Evolutionary conservation across 176 grass and related monocot species (phyloP).

Genomic region (Eragrostis nindensis): DNA sequence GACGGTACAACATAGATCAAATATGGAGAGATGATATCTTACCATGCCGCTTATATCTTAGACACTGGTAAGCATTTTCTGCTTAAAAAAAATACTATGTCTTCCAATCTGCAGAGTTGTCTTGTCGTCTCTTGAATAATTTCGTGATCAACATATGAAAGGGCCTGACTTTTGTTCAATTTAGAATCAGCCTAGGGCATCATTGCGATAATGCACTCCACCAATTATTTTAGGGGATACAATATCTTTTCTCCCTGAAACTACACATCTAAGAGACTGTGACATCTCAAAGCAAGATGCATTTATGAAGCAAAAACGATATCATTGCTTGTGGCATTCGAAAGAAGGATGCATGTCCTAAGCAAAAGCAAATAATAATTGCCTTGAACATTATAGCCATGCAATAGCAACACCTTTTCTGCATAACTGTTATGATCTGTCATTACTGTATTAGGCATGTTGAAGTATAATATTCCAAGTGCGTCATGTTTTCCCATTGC

Average conservation of each 20-base stretch:
- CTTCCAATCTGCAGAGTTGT: neutral
- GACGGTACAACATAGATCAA: constrained; percentile 79
- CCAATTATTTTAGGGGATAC: neutral
- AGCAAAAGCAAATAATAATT: constrained; percentile 37
- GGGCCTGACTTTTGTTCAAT: neutral
- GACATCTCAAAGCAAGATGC: constrained; percentile 35
- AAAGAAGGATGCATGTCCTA: constrained; percentile 34
- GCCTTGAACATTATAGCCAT: constrained; percentile 30
- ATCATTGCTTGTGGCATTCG: constrained; percentile 19
- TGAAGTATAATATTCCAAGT: neutral
- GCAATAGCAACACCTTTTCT: constrained; percentile 1
- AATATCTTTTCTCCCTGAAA: constrained; percentile 26
- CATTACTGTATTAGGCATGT: constrained; percentile 16
- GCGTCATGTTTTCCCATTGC: constrained; percentile 12
- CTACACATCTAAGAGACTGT: constrained; percentile 21
- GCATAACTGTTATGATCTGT: neutral
- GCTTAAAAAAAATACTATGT: constrained; percentile 15
- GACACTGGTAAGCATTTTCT: constrained; percentile 74
- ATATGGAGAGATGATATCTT: constrained; percentile 98
- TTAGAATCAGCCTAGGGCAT: neutral
- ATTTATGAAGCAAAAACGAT: constrained; percentile 18
- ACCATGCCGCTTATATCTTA: constrained; percentile 84
- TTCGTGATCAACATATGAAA: neutral
- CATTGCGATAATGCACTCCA: neutral
- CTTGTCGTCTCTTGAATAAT: neutral